A percentile compares a stretch with the other conserved stretches of the same genome.
These are phyloP conservation scores for Lolium perenne DNA, from an alignment of 176 grass and related monocot species.

Conservation along the genomic window DNA sequence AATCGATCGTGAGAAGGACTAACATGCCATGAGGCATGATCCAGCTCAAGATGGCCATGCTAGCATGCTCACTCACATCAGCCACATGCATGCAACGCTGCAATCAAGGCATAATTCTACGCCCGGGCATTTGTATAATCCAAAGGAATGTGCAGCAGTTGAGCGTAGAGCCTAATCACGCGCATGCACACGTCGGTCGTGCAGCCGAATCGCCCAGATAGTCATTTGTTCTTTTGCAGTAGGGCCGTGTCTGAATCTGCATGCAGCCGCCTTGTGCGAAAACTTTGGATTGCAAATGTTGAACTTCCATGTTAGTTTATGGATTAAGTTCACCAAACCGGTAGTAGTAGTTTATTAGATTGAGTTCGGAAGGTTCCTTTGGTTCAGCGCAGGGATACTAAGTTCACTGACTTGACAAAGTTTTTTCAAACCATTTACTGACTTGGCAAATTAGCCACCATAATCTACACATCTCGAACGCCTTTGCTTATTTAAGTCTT, in stretches of 20 bases:
- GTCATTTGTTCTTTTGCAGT: constrained; percentile 41
- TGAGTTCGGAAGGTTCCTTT: constrained; percentile 44
- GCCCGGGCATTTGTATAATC: constrained; percentile 24
- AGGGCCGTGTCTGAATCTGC: constrained; percentile 12
- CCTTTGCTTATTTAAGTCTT: background rate
- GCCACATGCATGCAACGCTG: constrained; percentile 38
- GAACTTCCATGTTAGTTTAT: constrained; percentile 30
- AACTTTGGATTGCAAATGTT: background rate
- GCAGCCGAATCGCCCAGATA: background rate
- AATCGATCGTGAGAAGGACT: constrained; percentile 27
- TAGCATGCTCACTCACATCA: constrained; percentile 10
- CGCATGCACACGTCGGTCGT: constrained; percentile 21
- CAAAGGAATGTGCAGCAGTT: constrained; percentile 19
- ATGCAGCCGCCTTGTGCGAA: constrained; percentile 28
- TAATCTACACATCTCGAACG: background rate
- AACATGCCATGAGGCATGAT: constrained; percentile 5
- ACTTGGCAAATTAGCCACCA: constrained; percentile 3
- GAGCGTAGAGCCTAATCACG: background rate
- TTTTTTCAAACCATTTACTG: too few species aligned
- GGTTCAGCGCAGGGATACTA: constrained; percentile 1
- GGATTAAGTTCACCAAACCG: constrained; percentile 46
- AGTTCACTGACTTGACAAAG: background rate
- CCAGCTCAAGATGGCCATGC: constrained; percentile 17
- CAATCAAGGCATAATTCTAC: constrained; percentile 10
- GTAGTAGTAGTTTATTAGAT: constrained; percentile 16